Percentiles rank a stretch among this genome's conserved stretches.
Conservation (phyloP, 768 basidiomycete genomes). For the Suillus clintonianus region DNA sequence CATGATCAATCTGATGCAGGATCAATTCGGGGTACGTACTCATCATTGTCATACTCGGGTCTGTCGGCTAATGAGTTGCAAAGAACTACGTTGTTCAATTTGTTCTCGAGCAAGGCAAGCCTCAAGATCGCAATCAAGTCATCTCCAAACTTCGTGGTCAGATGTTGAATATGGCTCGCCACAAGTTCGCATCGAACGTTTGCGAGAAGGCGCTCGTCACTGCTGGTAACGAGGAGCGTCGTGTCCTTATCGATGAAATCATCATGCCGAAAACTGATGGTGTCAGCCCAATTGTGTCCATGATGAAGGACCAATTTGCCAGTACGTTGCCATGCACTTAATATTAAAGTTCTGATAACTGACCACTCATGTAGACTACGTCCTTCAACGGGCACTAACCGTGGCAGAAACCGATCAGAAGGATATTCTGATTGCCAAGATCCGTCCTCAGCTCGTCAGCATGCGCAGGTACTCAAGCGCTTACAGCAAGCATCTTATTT, state of each 20-base stretch:
- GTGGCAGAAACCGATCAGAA: slow-evolving; percentile 75
- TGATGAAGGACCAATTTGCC: slow-evolving; percentile 88
- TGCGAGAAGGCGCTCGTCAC: slow-evolving; percentile 85
- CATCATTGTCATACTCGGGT: background rate
- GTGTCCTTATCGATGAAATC: slow-evolving; percentile 78
- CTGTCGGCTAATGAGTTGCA: slow-evolving; percentile 9
- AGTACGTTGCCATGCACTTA: slow-evolving; percentile 54
- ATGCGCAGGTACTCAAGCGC: slow-evolving; percentile 74
- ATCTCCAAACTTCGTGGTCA: slow-evolving; percentile 73
- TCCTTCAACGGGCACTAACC: slow-evolving; percentile 75
- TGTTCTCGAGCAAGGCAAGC: slow-evolving; percentile 78
- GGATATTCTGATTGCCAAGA: slow-evolving; percentile 58
- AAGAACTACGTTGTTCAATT: slow-evolving; percentile 97
- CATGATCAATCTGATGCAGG: slow-evolving; percentile 75
- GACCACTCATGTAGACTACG: slow-evolving; percentile 61
- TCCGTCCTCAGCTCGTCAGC: slow-evolving; percentile 65
- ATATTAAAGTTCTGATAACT: slow-evolving; percentile 6
- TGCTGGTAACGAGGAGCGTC: slow-evolving; percentile 64
- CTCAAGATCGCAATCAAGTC: slow-evolving; percentile 67
- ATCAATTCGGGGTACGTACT: slow-evolving; percentile 81
- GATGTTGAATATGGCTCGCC: slow-evolving; percentile 76
- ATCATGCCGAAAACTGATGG: slow-evolving; percentile 67
- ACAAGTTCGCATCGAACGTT: slow-evolving; percentile 96
- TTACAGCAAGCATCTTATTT: slow-evolving; percentile 78
- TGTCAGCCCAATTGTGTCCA: slow-evolving; percentile 61